These are phyloP conservation scores for Aplosporella prunicola DNA, from an alignment of 2,329 filamentous ascomycete species.

Conservation along the genomic window DNA sequence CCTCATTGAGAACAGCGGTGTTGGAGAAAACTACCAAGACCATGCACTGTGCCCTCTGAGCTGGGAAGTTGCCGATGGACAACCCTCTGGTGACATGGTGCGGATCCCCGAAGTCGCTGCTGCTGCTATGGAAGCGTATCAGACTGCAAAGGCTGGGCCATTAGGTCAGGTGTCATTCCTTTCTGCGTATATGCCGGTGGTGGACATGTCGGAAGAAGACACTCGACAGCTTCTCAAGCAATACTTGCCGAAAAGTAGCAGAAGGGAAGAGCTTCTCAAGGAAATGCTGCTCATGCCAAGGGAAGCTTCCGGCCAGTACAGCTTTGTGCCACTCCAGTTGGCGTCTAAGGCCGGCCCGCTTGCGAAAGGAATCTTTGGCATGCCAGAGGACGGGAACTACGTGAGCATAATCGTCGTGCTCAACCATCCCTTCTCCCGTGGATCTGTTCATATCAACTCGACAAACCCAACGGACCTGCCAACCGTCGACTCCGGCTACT, in stretches of 20 bases:
- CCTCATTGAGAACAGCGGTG: conserved; percentile 11
- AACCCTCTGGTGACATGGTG: conserved; percentile 18
- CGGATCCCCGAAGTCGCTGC: conserved; percentile 16
- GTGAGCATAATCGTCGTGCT: conserved; percentile 12
- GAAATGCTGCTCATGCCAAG: conserved; percentile 1
- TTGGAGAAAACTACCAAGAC: conserved; percentile 13
- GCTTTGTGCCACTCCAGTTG: conserved; percentile 10
- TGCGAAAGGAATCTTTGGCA: neutral
- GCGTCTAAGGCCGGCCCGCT: neutral
- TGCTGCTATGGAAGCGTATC: conserved; percentile 15
- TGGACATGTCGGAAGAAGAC: conserved; percentile 13
- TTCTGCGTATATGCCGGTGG: conserved; percentile 18
- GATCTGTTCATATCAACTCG: conserved; percentile 24
- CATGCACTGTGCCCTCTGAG: conserved; percentile 11
- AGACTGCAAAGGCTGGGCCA: conserved; percentile 16
- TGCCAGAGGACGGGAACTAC: conserved; percentile 13
- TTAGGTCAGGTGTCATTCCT: conserved; percentile 17
- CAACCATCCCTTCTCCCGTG: conserved; percentile 26
- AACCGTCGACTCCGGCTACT: conserved; percentile 30
- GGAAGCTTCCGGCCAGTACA: conserved; percentile 4
- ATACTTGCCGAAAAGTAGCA: conserved; percentile 7
- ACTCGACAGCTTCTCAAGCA: conserved; percentile 2
- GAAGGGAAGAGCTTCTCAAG: conserved; percentile 6
- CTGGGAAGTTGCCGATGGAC: conserved; percentile 10
- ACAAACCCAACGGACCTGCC: conserved; percentile 23